Base-by-base conservation (phyloP, 208 protist genomes). In the Leishmania amazonensis region DNA sequence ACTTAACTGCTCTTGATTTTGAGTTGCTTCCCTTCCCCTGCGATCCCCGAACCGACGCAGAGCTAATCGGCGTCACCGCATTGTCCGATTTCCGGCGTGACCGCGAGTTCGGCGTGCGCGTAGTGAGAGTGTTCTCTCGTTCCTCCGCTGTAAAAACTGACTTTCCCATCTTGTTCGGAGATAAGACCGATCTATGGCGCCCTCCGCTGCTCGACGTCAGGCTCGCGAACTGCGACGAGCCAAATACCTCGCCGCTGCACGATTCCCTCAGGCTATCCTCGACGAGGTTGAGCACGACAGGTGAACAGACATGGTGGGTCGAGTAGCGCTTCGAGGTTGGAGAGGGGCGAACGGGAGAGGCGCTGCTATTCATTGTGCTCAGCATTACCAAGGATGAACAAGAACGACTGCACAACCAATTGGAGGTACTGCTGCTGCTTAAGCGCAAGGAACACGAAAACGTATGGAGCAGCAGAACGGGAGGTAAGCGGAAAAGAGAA, bases 231-330 rank as follows among this genome's bases (percentile, higher is more conserved):
- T 74, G 81, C 68, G 70, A 80, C 31, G 75, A 76, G 57, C 65
- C 70, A 28, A 64, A 4, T 31, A 19, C 70, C 17, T 80, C 81
- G 7, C 40, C 81, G 42, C 49, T 70, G 76, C 65, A 68, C 0
- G 68, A 80, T 28, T 84, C 81, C 17, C 58, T 73, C 28, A 84
- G 11, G 24, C 47, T 78, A 24, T 42, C 67, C 54, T 84, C 81
- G n/a, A 84, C 72, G 3, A 73, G 35, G 57, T 77, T 51, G 19
- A 24, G 68, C 49, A 80, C 80, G n/a, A 53, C 47, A 21, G 76
- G 53, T 31, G 57, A 62, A 49, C 70, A 74, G 2, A 60, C 24
- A n/a, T 17, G 15, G 45, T 57, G 70, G 2, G 67, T 38, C 49
- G 65, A 28, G 68, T 71, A 84, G 65, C 53, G 57, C 75, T 73